Base-by-base conservation (phyloP, 2,329 filamentous ascomycete species). In the Fusarium protoensiforme region DNA sequence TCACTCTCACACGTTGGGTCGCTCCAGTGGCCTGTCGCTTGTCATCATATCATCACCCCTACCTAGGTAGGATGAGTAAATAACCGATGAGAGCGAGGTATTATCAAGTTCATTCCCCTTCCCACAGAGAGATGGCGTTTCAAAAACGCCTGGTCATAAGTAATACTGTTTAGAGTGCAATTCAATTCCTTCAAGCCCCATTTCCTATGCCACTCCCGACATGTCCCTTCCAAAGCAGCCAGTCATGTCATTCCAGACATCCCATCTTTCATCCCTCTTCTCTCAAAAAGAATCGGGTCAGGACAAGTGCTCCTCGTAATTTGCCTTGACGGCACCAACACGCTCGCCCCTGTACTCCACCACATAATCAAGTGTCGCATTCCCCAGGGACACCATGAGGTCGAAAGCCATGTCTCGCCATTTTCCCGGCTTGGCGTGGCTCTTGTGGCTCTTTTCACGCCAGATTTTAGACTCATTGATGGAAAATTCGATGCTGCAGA, bases 181-280 rank as follows among this genome's bases (percentile, higher is more conserved):
- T n/a, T n/a, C n/a, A n/a, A n/a, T n/a, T n/a, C n/a, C n/a, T n/a
- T n/a, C n/a, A n/a, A n/a, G n/a, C n/a, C n/a, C n/a, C n/a, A n/a
- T n/a, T n/a, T n/a, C n/a, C n/a, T n/a, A n/a, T n/a, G n/a, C n/a
- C n/a, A n/a, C n/a, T n/a, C n/a, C n/a, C n/a, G n/a, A n/a, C n/a
- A n/a, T n/a, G n/a, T n/a, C n/a, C n/a, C n/a, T n/a, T n/a, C n/a
- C n/a, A n/a, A n/a, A n/a, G n/a, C n/a, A n/a, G 14, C 8, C 36
- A 39, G 36, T 39, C 8, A 39, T n/a, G 1, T 7, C 1, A 39
- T 11, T 5, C 36, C 36, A 5, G 9, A 11, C 1, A 39, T 39
- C 18, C 36, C n/a, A 9, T 9, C 0, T n/a, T 18, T 39, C n/a
- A 0, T 18, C 36, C 8, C n/a, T 1, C 5, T 4, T 27, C 27